Base-by-base conservation (phyloP, 2,329 filamentous ascomycete genomes). In the Penicillium occitanis region DNA sequence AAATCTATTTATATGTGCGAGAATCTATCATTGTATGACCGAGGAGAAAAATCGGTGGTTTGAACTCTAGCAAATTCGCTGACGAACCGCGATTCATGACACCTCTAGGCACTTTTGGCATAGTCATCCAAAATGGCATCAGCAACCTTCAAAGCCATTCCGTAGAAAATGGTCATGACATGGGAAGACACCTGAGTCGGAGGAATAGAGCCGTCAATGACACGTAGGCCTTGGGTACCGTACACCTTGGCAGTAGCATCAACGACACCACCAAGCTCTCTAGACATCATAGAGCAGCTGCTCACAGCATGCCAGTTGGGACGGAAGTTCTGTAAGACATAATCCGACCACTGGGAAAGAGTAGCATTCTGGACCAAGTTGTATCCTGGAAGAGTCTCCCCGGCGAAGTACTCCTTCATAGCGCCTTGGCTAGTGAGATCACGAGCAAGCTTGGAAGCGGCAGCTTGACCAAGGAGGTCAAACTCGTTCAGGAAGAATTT, bases 181-280 rank as follows among this genome's bases (percentile, higher is more conserved):
- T 76, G 74, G 5, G 72, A 67, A 22, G 74, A 75, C 3, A 75
- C 64, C 55, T 76, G 74, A 19, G 73, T 75, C 1, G 77, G 76
- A 14, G 74, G 72, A 13, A 77, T 73, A 51, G 75, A 78, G 7
- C 76, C 76, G 65, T 79, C 77, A 30, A 78, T 71, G 1, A 79
- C 76, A 10, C 77, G 72, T 11, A 79, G 72, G 4, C 72, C 70
- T n/a, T 73, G 42, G 0, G 74, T 71, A 14, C 72, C 76, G 62
- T 77, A 76, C 5, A 75, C 74, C 62, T 64, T 72, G 28, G 72
- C 71, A 19, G 68, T 69, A 19, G 68, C 46, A 62, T 76, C 73
- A 1, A 79, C 73, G 17, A 77, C 75, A 40, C 76, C 76, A n/a
- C 73, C 75, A 28, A 73, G 40, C 28, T 75, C 74, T 19, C 59